Evolutionary conservation across 2,329 filamentous ascomycete species (phyloP).

Genomic region (Aspergillus clavatus): DNA sequence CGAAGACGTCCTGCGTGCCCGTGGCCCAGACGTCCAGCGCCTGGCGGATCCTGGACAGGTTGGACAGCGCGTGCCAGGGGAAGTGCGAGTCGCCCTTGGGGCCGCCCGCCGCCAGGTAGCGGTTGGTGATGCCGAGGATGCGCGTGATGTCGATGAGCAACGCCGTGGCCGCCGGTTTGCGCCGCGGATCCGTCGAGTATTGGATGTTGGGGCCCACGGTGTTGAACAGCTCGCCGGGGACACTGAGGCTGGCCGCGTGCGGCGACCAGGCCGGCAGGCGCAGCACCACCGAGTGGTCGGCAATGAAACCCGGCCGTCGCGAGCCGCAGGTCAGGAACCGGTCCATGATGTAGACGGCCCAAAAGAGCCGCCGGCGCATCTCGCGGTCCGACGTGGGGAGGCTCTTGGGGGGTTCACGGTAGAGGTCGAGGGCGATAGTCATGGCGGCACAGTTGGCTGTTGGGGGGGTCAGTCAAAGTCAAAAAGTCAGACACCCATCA

Average conservation of each 20-base stretch:
- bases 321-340: constrained; percentile 78
- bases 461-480: too few relatives aligned
- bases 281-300: constrained; percentile 70
- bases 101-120: constrained; percentile 77
- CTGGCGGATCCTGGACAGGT: constrained; percentile 77
- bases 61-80: constrained; percentile 82
- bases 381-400: constrained; percentile 67
- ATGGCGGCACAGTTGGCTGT: constrained; percentile 74
- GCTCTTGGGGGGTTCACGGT: constrained; percentile 65
- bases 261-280: constrained; percentile 71
- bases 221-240: constrained; percentile 78
- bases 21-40: constrained; percentile 82
- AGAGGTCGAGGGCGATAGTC: constrained; percentile 75
- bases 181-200: constrained; percentile 63
- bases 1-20: constrained; percentile 73
- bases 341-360: constrained; percentile 83
- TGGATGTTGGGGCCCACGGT: constrained; percentile 72
- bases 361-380: constrained; percentile 74
- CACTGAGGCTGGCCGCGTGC: constrained; percentile 54
- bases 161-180: constrained; percentile 69
- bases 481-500: constrained; percentile 3
- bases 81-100: constrained; percentile 88
- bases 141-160: constrained; percentile 82
- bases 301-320: constrained; percentile 72
- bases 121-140: constrained; percentile 76